Base-by-base conservation (phyloP, 495 filamentous ascomycete species). In the Cercophora scortea region DNA sequence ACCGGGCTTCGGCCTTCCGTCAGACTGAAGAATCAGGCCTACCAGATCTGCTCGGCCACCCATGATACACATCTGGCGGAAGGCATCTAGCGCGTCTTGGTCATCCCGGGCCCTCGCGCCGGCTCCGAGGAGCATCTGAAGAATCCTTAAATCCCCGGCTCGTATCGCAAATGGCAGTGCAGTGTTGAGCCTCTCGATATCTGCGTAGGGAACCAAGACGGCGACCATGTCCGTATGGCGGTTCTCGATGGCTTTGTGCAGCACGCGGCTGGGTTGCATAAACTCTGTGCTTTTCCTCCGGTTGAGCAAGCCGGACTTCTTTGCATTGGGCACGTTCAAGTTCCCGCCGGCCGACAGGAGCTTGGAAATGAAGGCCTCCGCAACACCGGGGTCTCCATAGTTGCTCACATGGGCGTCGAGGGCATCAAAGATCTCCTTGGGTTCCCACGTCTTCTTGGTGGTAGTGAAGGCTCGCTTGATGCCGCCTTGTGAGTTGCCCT, bases 391-490 rank as follows among this genome's bases (percentile, higher is more conserved):
- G 0, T 70, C 65, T 4, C 74, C 74, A 19, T 52, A 56, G 45
- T 69, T 70, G 33, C 57, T 49, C 15, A 78, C 66, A 39, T 74
- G 72, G 40, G 61, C 61, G 18, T 67, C 52, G 38, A 78, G 69
- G 25, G 65, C 67, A 34, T 70, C 69, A 55, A 73, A 72, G 15
- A 78, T 67, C 49, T 78, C 73, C 40, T 64, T 67, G 32, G 70
- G 60, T 6, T 78, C 74, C 73, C 72, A 75, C 36, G 72, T 66
- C 54, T 75, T 76, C n/a, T 64, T 64, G 54, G 62, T 71, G 4
- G 70, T 67, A 2, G 69, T 66, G 41, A 78, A 76, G 6, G 69
- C 72, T 9, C 71, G 66, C 34, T 67, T 70, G 19, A 77, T 56
- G 11, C 62, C 52, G 16, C 63, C 66, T 48, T 72, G 70, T 10